Evolutionary conservation across 129 eudicot species (phyloP), one percentile per base, ranked within the genome.

Genomic region (Escallonia herrerae): DNA sequence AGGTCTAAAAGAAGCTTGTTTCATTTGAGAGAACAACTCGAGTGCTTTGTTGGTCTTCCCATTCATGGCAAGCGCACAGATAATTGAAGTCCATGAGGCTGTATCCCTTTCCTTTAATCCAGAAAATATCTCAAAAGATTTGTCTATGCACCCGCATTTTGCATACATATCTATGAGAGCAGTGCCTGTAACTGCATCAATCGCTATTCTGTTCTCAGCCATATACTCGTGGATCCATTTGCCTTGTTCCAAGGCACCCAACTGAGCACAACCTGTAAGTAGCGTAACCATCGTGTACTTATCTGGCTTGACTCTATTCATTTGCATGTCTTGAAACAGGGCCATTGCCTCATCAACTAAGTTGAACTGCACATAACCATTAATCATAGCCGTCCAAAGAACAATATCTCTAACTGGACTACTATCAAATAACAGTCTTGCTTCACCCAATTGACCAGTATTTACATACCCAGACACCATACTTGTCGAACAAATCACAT

Each of bases 371-470:
- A 86, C 77, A n/a, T 86, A 86, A 65, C 95, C 95, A 53, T 83
- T 86, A 50, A 86, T 86, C 84, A 86, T 86, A 62, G 95, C 79
- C 4, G 95, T 86, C 95, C 95, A 86, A 0, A 86, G 71, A 80
- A 86, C 72, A 56, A 83, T 79, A 76, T 86, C 95, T 60, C 76
- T 74, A 22, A 66, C 83, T 6, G 86, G 86, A 47, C 86, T 86
- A 45, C 61, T 71, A 42, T 86, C 84, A 67, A 86, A 86, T 53
- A 86, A 54, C 2, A 44, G 9, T 74, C 86, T 70, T 33, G 95
- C 95, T 10, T 86, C 89, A 50, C 80, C 89, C 74, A 86, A 71
- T 46, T 11, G 64, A 40, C 95, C 95, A 45, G 76, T 45, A 58
- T 62, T 86, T 14, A 80, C 78, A 40, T 86, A 86, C 56, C 86